These are phyloP conservation scores for Haplographium delicatum DNA, from an alignment of 495 filamentous ascomycete species.

Conservation along the genomic window DNA sequence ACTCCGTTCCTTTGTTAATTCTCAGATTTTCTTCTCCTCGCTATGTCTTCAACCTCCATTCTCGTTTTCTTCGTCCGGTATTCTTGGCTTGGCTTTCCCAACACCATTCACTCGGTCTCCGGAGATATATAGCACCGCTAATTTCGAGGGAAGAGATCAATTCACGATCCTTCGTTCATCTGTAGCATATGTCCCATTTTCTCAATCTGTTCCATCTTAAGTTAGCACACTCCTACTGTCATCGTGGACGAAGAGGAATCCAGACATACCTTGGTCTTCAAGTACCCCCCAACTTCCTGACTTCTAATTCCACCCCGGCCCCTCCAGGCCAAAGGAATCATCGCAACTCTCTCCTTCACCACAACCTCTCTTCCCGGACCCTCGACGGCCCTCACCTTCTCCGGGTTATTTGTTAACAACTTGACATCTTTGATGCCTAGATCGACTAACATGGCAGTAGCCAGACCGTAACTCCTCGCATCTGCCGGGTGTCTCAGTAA, in stretches of 20 bases:
- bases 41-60: too few relatives aligned
- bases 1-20: too few relatives aligned
- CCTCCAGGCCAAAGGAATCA: constrained; percentile 95
- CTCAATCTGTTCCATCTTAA: constrained; percentile 37
- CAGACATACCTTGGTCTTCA: constrained; percentile 78
- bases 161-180: constrained; percentile 23
- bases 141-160: too few relatives aligned
- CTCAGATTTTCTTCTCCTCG: too few relatives aligned
- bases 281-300: constrained; percentile 85
- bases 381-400: constrained; percentile 92
- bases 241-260: background rate
- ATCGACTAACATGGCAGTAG: constrained; percentile 89
- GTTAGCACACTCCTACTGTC: background rate
- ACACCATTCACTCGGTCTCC: too few relatives aligned
- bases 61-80: too few relatives aligned
- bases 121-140: too few relatives aligned
- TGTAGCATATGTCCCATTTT: constrained; percentile 66
- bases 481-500: constrained; percentile 89
- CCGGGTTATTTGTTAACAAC: constrained; percentile 95
- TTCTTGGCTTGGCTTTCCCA: too few relatives aligned
- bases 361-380: constrained; percentile 80
- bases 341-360: constrained; percentile 85
- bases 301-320: constrained; percentile 73
- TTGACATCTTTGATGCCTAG: constrained; percentile 72
- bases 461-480: constrained; percentile 87